Evolutionary conservation across 108 stramenopile species (phyloP).

Genomic region (Cyclotella atomus): DNA sequence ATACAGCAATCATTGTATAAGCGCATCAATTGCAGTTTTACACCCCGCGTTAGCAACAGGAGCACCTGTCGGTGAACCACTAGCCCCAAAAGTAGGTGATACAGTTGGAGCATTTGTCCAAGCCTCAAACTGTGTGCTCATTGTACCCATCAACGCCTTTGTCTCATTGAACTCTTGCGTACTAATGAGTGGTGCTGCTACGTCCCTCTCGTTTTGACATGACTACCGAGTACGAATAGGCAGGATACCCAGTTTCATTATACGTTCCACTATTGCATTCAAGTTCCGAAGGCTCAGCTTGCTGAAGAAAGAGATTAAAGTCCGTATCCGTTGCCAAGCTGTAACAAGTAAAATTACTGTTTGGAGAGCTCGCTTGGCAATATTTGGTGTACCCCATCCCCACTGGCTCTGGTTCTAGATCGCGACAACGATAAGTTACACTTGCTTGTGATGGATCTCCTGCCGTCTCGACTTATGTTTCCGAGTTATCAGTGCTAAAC

Average conservation of each 20-base stretch:
- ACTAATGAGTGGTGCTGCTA: not conserved
- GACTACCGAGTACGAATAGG: constrained; percentile 1
- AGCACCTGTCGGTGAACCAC: not conserved
- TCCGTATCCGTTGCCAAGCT: not conserved
- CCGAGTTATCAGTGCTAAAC: not conserved
- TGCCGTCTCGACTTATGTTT: not conserved
- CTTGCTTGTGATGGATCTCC: not conserved
- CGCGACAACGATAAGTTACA: constrained; percentile 1
- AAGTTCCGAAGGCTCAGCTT: not conserved
- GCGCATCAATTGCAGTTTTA: too few relatives aligned
- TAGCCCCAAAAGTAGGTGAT: not conserved
- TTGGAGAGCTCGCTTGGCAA: not conserved
- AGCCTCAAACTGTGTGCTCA: not conserved
- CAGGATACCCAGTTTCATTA: constrained; percentile 6
- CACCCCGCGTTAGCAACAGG: too few relatives aligned
- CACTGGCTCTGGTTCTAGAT: not conserved
- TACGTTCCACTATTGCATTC: not conserved
- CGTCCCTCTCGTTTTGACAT: not conserved
- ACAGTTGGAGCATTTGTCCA: not conserved
- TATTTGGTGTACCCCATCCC: constrained; percentile 7
- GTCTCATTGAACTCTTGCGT: constrained; percentile 2
- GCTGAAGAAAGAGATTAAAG: not conserved
- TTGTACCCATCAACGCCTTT: not conserved
- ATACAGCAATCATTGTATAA: too few relatives aligned
- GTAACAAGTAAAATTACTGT: constrained; percentile 7